Evolutionary conservation across 495 filamentous ascomycete genomes (phyloP), one percentile per base, ranked within the genome.

Genomic region (Aspergillus biplanus): DNA sequence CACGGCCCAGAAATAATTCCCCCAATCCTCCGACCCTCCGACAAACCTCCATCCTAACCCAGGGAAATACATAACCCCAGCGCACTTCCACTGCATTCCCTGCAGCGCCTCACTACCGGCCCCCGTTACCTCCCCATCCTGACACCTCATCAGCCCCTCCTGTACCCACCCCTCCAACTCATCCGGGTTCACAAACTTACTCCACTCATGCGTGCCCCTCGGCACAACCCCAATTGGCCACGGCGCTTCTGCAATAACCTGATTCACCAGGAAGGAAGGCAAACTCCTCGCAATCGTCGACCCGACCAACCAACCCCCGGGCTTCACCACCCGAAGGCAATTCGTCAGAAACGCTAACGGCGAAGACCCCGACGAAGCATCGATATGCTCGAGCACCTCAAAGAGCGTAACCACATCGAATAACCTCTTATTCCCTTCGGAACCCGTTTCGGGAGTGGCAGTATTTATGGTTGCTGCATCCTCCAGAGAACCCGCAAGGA

Each of bases 1-100:
- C 34, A 96, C 86, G 44, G 86, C 95, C 76, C 97, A 96, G 75
- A 99, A 98, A 75, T 99, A 99, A 77, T 99, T 99, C 37, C 95
- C 95, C 76, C 90, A 86, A 71, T 85, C 87, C 80, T 99, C 95
- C 55, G 91, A 89, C 8, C 91, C 90, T 15, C 62, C 69, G 3
- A 97, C 90, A 76, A 92, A 87, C 80, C 81, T 94, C 95, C 95
- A 99, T 48, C 95, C 95, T 42, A 95, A 55, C 1, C 92, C 93
- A 13, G 95, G 95, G 52, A 97, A 84, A 81, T 95, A 99, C 31
- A 96, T 80, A 32, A 94, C 90, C 0, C 95, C 78, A 7, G 68
- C 66, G 68, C 76, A 77, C 67, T 75, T 77, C 95, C 90, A 94
- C 84, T n/a, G 81, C 83, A 69, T 79, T 52, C 69, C 82, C 39